Evolutionary conservation across 2,329 filamentous ascomycete genomes (phyloP), one percentile per base, ranked within the genome.

Genomic region (Aspergillus pseudoterreus): DNA sequence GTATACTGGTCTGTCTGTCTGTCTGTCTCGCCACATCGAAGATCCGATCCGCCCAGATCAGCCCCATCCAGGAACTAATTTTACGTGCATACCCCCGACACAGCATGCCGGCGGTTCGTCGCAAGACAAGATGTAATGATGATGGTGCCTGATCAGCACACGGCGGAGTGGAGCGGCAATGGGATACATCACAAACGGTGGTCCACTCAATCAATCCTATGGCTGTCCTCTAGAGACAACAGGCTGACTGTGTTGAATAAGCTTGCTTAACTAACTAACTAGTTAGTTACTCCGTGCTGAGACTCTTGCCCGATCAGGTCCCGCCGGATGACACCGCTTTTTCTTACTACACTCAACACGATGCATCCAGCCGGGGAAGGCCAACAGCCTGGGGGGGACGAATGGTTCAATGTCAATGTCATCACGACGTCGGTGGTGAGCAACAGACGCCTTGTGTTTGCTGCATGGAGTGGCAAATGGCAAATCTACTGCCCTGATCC

Each of bases 141-240:
- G 19, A 22, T 21, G 39, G 17, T 35, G n/a, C 38, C 24, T 33
- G 36, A 33, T 48, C n/a, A 22, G 9, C 36, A 35, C n/a, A 41
- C 10, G 27, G 42, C n/a, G 10, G 15, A 10, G 36, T n/a, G 46
- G 38, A 21, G 19, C 11, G 15, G 38, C 5, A 48, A 48, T n/a
- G 15, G 27, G 46, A 48, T 43, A 48, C 38, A 48, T 48, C 46
- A 48, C 46, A 38, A 30, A 22, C 24, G 14, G 11, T 32, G 35
- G 19, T 48, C n/a, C 19, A 33, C 30, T 11, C 8, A 6, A 38
- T 35, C n/a, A n/a, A n/a, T n/a, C 8, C 4, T 27, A 27, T 30
- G 27, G 27, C 11, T 30, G 10, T 10, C 2, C 6, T 1, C 8
- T n/a, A 38, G 35, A 35, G 15, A 24, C 14, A 38, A 17, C 14